Conservation (phyloP, 1,284 basidiomycete genomes). For the Ustilago sp. region DNA sequence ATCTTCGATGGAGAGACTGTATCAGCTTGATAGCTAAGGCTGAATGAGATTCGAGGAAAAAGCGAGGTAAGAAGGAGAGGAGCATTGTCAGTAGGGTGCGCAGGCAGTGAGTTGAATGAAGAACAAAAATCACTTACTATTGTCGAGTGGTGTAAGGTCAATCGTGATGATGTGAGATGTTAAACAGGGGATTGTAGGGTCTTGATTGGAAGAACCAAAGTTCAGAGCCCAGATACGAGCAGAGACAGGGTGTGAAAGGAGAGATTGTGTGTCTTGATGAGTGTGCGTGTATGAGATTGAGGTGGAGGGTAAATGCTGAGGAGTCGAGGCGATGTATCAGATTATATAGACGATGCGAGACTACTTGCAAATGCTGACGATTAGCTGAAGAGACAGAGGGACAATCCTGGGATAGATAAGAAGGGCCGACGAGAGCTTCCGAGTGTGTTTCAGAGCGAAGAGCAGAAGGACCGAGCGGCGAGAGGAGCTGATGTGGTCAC, state of each 20-base stretch:
- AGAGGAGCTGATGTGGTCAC: slow-evolving; percentile 2
- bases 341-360: slow-evolving; percentile 26
- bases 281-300: slow-evolving; percentile 5
- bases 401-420: not conserved
- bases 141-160: not conserved
- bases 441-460: not conserved
- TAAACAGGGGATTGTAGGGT: not conserved
- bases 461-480: slow-evolving; percentile 1
- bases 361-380: slow-evolving; percentile 7
- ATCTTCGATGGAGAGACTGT: not conserved
- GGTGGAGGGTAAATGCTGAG: slow-evolving; percentile 9
- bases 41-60: not conserved
- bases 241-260: not conserved
- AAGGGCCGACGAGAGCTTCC: slow-evolving; percentile 6
- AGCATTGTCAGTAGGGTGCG: not conserved
- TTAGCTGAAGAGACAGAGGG: slow-evolving; percentile 1
- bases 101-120: not conserved
- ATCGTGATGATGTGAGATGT: not conserved
- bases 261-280: slow-evolving; percentile 7
- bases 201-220: not conserved
- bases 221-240: slow-evolving; percentile 1
- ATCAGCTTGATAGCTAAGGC: not conserved
- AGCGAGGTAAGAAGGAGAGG: not conserved
- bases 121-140: not conserved
- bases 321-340: not conserved